Percentiles rank a stretch among this genome's conserved stretches.
Conservation (phyloP, 495 filamentous ascomycete species). For the Patellaria atrata region DNA sequence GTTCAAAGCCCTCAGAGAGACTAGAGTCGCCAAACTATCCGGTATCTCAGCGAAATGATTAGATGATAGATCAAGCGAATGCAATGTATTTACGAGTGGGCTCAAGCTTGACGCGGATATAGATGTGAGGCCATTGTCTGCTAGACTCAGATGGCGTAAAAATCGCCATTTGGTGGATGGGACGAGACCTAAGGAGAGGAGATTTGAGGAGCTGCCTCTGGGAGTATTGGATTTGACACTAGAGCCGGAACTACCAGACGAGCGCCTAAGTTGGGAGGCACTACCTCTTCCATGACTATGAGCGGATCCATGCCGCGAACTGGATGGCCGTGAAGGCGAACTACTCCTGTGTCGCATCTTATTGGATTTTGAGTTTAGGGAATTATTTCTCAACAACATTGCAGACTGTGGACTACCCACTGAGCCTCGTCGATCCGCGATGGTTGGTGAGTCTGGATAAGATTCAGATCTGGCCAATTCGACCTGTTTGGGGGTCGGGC, state of each 20-base stretch:
- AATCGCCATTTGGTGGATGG: constrained; percentile 88
- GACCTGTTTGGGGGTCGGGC: constrained; percentile 40
- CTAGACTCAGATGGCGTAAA: constrained; percentile 74
- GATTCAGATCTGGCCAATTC: constrained; percentile 45
- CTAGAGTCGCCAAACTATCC: constrained; percentile 69
- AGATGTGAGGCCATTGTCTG: constrained; percentile 77
- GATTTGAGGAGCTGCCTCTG: constrained; percentile 57
- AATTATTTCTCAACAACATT: constrained; percentile 38
- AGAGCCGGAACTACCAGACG: constrained; percentile 86
- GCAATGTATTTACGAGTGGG: constrained; percentile 71
- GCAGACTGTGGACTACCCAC: constrained; percentile 23
- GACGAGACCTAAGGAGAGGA: constrained; percentile 48
- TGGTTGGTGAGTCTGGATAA: constrained; percentile 51
- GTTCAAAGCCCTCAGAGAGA: constrained; percentile 74
- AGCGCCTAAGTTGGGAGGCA: constrained; percentile 60
- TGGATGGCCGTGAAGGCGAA: constrained; percentile 63
- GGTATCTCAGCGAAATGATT: constrained; percentile 87
- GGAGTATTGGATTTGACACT: constrained; percentile 58
- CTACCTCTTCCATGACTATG: constrained; percentile 39
- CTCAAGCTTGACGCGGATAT: constrained; percentile 57
- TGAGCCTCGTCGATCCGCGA: constrained; percentile 30
- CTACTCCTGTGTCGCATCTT: constrained; percentile 51
- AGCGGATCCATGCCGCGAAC: constrained; percentile 52
- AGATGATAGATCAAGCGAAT: constrained; percentile 79
- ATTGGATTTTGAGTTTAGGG: constrained; percentile 31